phyloP scores from a whole-genome alignment of 305 asterid species.

The Fraxinus albicans region DNA sequence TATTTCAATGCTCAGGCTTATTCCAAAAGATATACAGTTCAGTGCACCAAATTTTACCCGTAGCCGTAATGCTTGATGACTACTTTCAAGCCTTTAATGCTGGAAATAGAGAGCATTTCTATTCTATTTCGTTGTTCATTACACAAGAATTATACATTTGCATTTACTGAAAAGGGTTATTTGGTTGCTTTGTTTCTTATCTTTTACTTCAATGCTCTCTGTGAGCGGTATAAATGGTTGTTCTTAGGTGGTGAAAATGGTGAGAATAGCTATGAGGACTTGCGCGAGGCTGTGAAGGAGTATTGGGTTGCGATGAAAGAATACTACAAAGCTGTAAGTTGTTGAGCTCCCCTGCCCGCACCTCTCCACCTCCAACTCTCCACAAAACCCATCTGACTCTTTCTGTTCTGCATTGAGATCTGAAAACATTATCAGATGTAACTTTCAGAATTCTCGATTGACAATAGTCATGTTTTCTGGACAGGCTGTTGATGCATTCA shows the following conservation, averaged over 20 bases:
- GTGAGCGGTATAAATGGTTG: constrained; percentile 20
- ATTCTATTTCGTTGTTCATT: constrained; percentile 8
- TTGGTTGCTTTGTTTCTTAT: constrained; percentile 23
- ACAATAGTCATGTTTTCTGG: constrained; percentile 16
- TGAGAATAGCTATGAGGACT: constrained; percentile 50
- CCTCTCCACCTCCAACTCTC: background rate
- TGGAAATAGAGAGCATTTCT: constrained; percentile 7
- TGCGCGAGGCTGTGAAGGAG: constrained; percentile 56
- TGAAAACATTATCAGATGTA: background rate
- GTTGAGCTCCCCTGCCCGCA: background rate
- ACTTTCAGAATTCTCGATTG: constrained; percentile 11
- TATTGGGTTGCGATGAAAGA: constrained; percentile 65
- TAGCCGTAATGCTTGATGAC: background rate
- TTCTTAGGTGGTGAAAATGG: constrained; percentile 48
- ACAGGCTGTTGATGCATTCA: constrained; percentile 69
- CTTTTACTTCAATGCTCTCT: constrained; percentile 20
- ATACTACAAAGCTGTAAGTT: constrained; percentile 67
- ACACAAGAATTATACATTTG: constrained; percentile 16
- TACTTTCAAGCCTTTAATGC: background rate
- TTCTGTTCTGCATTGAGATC: constrained; percentile 1
- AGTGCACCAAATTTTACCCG: background rate
- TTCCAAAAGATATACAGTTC: background rate
- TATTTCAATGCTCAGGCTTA: background rate
- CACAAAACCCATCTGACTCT: constrained; percentile 1
- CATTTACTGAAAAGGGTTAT: constrained; percentile 18